Percentiles rank a stretch among this genome's conserved stretches.
Conservation (phyloP, 1,284 basidiomycete genomes). For the Ganoderma resinaceum region DNA sequence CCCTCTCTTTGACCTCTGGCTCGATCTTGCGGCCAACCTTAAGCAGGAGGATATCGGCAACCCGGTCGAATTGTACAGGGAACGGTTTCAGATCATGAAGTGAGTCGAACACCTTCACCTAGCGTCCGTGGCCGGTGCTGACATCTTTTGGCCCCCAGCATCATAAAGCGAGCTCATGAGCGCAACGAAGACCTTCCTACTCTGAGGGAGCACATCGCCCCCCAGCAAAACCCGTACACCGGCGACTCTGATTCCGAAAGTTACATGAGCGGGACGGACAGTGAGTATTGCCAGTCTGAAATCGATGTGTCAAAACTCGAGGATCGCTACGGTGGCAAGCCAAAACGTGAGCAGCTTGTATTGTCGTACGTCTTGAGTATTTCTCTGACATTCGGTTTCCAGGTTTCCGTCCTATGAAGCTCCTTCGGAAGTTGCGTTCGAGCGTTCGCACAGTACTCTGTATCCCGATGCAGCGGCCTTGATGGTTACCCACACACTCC, state of each 20-base stretch:
- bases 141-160: not conserved
- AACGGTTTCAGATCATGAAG: not conserved
- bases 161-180: not conserved
- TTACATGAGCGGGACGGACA: not conserved
- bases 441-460: not conserved
- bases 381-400: not conserved
- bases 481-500: not conserved
- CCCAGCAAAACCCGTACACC: not conserved
- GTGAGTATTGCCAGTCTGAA: not conserved
- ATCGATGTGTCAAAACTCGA: not conserved
- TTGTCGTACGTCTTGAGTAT: not conserved
- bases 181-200: not conserved
- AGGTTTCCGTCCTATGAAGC: not conserved
- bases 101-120: not conserved
- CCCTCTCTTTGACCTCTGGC: slow-evolving; percentile 11
- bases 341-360: not conserved
- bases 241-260: not conserved
- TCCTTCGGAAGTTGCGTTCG: not conserved
- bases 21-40: not conserved
- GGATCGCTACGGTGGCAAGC: not conserved
- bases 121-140: not conserved
- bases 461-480: not conserved
- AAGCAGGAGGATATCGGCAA: not conserved
- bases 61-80: not conserved
- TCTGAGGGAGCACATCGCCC: not conserved